Conservation (phyloP, 1,284 basidiomycete species). For the Ganoderma lucidum region DNA sequence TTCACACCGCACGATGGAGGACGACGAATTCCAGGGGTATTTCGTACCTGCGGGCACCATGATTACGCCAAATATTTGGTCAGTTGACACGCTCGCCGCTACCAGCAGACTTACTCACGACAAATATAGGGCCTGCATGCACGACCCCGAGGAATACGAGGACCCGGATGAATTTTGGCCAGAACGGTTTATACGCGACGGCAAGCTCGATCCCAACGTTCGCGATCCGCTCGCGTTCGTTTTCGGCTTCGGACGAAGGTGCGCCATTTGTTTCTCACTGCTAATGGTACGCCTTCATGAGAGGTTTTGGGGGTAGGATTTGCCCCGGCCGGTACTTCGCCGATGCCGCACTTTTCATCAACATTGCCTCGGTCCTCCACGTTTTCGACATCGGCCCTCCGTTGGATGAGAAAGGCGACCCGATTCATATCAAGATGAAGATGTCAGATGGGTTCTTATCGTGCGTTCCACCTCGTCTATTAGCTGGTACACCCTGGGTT, state of each 20-base stretch:
- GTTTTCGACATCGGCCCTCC: conserved; percentile 13
- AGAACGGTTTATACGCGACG: conserved; percentile 34
- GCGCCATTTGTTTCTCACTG: not conserved
- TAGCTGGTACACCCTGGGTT: not conserved
- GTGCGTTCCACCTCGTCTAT: not conserved
- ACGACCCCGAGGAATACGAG: conserved; percentile 29
- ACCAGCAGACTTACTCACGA: not conserved
- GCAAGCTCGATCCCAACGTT: conserved; percentile 21
- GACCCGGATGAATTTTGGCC: conserved; percentile 32
- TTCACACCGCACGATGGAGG: conserved; percentile 16
- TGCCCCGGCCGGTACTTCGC: conserved; percentile 16
- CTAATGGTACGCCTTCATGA: not conserved
- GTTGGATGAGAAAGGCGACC: conserved; percentile 5
- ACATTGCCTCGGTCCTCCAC: conserved; percentile 11
- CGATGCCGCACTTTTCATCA: conserved; percentile 12
- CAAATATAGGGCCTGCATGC: conserved; percentile 28
- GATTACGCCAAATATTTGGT: conserved; percentile 32
- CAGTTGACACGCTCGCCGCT: conserved; percentile 10
- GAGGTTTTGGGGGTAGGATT: not conserved
- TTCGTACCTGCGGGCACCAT: conserved; percentile 35
- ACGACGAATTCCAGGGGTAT: conserved; percentile 31
- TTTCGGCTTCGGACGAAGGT: conserved; percentile 37
- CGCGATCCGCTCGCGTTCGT: conserved; percentile 24
- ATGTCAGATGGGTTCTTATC: conserved; percentile 2
- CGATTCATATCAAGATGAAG: not conserved